Percentiles rank a stretch among this genome's conserved stretches.
phyloP scores from a whole-genome alignment of 169 alveolate species.

The Cyclospora cayetanensis region DNA sequence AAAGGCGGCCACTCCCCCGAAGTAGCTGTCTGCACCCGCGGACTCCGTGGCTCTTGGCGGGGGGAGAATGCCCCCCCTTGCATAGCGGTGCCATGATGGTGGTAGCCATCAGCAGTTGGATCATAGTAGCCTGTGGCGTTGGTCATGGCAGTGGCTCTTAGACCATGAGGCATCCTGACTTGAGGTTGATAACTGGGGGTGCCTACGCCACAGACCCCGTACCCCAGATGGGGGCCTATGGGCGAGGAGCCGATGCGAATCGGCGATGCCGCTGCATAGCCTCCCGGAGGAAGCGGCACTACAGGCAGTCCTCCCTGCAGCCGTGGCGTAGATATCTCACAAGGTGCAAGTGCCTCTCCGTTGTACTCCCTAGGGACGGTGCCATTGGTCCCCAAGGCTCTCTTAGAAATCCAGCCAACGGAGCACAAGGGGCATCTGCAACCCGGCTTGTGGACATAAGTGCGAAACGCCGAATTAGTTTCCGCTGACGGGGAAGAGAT shows the following conservation, averaged over 20 bases:
- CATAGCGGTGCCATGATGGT: constrained; percentile 17
- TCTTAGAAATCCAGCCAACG: constrained; percentile 10
- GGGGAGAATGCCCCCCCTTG: constrained; percentile 14
- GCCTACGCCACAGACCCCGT: background rate
- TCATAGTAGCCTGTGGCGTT: background rate
- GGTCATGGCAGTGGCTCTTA: background rate
- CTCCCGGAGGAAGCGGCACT: constrained; percentile 15
- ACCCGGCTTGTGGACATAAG: constrained; percentile 49
- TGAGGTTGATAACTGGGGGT: background rate
- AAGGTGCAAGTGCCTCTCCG: background rate
- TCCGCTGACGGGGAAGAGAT: background rate
- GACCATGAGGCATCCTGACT: background rate
- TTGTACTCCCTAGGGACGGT: background rate
- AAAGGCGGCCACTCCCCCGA: constrained; percentile 7
- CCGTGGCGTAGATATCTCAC: constrained; percentile 22
- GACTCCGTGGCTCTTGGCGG: constrained; percentile 11
- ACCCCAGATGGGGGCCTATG: constrained; percentile 42
- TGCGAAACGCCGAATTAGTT: constrained; percentile 25
- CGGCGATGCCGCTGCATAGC: constrained; percentile 42
- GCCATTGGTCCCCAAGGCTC: background rate
- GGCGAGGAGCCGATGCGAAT: constrained; percentile 53
- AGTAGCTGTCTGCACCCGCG: constrained; percentile 37
- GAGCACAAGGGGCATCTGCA: constrained; percentile 50
- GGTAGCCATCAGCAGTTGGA: too few species aligned
- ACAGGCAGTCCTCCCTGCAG: constrained; percentile 62